Conservation (phyloP, 106 monocot species). For the Acorus calamus region DNA sequence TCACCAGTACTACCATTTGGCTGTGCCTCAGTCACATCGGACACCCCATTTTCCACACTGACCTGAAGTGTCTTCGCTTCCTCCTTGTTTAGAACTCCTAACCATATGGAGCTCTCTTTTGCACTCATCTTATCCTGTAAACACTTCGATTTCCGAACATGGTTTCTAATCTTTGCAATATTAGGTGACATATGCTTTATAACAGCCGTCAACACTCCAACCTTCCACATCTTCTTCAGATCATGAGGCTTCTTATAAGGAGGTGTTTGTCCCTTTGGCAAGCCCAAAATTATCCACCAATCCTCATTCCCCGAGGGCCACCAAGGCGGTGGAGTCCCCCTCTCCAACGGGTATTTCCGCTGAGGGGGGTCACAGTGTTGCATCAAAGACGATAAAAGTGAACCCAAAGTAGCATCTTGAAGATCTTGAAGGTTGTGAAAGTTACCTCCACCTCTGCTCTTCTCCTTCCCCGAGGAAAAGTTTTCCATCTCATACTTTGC, state of each 20-base stretch:
- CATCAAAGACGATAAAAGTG: slow-evolving; percentile 88
- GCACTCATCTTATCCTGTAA: slow-evolving; percentile 99
- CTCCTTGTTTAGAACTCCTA: slow-evolving; percentile 64
- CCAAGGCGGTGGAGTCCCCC: slow-evolving; percentile 82
- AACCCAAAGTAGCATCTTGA: slow-evolving; percentile 97
- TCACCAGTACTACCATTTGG: slow-evolving; percentile 20
- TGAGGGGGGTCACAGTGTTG: slow-evolving; percentile 94
- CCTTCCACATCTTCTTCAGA: slow-evolving; percentile 95
- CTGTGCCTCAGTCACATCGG: slow-evolving; percentile 49
- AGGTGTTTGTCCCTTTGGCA: slow-evolving; percentile 40
- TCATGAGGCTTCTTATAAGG: slow-evolving; percentile 94
- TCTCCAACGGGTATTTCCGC: slow-evolving; percentile 80
- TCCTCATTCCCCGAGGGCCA: slow-evolving; percentile 92
- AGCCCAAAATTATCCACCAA: slow-evolving; percentile 71
- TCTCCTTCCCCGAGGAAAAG: slow-evolving; percentile 29
- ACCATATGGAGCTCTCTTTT: slow-evolving; percentile 90
- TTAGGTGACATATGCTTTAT: slow-evolving; percentile 98
- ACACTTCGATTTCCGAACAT: slow-evolving; percentile 86
- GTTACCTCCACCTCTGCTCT: slow-evolving; percentile 29
- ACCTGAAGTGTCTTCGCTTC: slow-evolving; percentile 29
- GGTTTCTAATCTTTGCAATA: slow-evolving; percentile 70
- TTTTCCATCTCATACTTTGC: slow-evolving; percentile 71
- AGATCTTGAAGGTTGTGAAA: slow-evolving; percentile 61
- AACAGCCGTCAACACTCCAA: slow-evolving; percentile 81
- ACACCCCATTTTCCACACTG: slow-evolving; percentile 34